Base-by-base conservation (phyloP, 1,284 basidiomycete genomes). In the Schizopora paradoxa region DNA sequence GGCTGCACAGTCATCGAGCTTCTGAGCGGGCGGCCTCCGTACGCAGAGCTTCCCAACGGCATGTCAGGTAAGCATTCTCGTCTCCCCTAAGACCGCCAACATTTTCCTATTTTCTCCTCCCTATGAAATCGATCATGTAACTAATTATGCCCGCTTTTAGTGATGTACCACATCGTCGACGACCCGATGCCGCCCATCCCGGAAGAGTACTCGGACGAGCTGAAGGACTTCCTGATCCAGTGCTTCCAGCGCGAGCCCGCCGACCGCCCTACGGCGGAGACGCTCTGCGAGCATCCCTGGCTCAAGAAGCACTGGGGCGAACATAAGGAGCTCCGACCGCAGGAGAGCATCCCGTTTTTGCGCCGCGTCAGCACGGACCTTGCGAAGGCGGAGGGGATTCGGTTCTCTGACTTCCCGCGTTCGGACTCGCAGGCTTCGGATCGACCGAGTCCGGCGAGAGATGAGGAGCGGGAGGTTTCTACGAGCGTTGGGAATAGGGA, bases 261-360 rank as follows among this genome's bases (percentile, higher is more conserved):
- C 1, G 54, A 65, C 21, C 64, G 77, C 5, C 76, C 77, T 0
- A 66, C 65, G 3, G 77, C 77, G 0, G 67, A 67, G 13, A 58
- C 63, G 39, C 64, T 80, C 2, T 76, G 73, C 51, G 69, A 74
- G 49, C 76, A 79, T 57, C 61, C 63, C 0, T 80, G 76, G 76
- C 59, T 79, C 14, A 63, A 62, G 48, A 60, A 77, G 55, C 84
- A 82, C 49, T 91, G 86, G 75, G 79, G 76, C 23, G 74, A 77
- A 19, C 72, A 85, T 58, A 84, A 89, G 70, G 82, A 86, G 51
- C 66, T 92, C 18, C 84, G 88, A 16, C 86, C 86, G 28, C 89
- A 96, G 61, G 94, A 97, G 58, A 93, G 89, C 56, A 88, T 97
- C 28, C 93, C 93, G 3, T 96, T 95, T 72, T 70, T 95, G 18